These are phyloP conservation scores for Prunus mongolica DNA, from an alignment of 306 rosid genomes.

Conservation along the genomic window DNA sequence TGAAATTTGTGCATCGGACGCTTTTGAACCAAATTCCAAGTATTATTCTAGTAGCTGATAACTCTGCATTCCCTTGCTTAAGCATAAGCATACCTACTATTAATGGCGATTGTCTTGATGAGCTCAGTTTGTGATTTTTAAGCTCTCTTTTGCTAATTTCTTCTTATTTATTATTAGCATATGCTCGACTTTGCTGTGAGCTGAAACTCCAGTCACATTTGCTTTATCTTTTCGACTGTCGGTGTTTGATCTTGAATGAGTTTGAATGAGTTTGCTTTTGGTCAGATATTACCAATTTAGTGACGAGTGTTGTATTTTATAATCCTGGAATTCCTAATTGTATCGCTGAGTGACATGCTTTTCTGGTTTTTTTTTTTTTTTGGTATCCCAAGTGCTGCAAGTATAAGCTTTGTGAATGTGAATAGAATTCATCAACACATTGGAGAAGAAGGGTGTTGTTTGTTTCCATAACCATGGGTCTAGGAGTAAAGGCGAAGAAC, in stretches of 20 bases:
- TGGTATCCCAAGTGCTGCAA: conserved; percentile 10
- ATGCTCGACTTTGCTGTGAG: not conserved
- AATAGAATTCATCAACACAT: conserved; percentile 11
- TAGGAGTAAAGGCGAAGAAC: conserved; percentile 67
- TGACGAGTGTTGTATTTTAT: not conserved
- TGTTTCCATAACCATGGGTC: conserved; percentile 45
- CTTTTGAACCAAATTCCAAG: not conserved
- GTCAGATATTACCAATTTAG: not conserved
- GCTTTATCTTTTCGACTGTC: not conserved
- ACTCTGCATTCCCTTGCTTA: conserved; percentile 11
- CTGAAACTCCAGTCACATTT: not conserved
- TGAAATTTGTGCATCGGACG: conserved; percentile 43
- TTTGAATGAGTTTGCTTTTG: not conserved
- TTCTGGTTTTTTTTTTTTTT: conserved; percentile 1
- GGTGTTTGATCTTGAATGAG: not conserved
- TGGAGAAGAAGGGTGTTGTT: conserved; percentile 22
- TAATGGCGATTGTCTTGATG: not conserved
- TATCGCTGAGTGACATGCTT: not conserved
- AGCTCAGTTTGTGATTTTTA: conserved; percentile 14
- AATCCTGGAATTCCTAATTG: not conserved
- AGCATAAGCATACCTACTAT: too few species aligned
- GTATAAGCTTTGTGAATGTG: conserved; percentile 26
- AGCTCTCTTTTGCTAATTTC: conserved; percentile 1
- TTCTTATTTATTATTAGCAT: conserved; percentile 4
- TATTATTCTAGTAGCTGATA: conserved; percentile 1